Evolutionary conservation across 2,329 filamentous ascomycete species (phyloP), one percentile per base, ranked within the genome.

Genomic region (Lachnellula occidentalis): DNA sequence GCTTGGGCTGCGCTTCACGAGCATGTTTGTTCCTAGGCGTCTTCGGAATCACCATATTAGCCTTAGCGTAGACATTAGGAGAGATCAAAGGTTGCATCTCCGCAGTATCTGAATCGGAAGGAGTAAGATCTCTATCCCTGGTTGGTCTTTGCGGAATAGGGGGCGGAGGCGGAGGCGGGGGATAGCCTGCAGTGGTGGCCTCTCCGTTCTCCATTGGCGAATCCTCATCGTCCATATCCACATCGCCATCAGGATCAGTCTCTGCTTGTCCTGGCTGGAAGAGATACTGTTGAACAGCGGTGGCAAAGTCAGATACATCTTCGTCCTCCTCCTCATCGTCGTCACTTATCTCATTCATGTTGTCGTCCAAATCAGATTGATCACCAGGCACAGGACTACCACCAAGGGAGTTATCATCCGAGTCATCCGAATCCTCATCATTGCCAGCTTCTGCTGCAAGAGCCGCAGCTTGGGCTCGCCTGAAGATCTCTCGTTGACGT

Each of bases 151-250:
- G 74, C 43, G 74, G 73, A 22, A 72, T 69, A 31, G 71, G 69
- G 14, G 70, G 78, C 34, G 83, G 81, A 22, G 84, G 84, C 6
- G 86, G 86, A 1, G 83, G 81, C 6, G 80, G 81, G 45, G 85
- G 82, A 68, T 92, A 90, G 19, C 87, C 88, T 51, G 87, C 87
- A 66, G 90, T 78, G 15, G 90, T 90, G 31, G 88, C 87, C 70
- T 94, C 88, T 60, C 87, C 82, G 51, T 85, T 81, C 67, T 92
- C 88, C 45, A 90, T 75, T 27, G 86, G 83, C 31, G 88, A 86
- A 31, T 74, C 72, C 37, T 75, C 73, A 45, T 62, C 62, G 49
- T 64, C 59, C 70, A 78, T 77, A 51, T 75, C 74, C 51, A 76
- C 67, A 55, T 72, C 72, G 31, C 74, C 74, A 53, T 73, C 73